phyloP scores from a whole-genome alignment of 2,329 filamentous ascomycete species.

The Ophiostoma ips region DNA sequence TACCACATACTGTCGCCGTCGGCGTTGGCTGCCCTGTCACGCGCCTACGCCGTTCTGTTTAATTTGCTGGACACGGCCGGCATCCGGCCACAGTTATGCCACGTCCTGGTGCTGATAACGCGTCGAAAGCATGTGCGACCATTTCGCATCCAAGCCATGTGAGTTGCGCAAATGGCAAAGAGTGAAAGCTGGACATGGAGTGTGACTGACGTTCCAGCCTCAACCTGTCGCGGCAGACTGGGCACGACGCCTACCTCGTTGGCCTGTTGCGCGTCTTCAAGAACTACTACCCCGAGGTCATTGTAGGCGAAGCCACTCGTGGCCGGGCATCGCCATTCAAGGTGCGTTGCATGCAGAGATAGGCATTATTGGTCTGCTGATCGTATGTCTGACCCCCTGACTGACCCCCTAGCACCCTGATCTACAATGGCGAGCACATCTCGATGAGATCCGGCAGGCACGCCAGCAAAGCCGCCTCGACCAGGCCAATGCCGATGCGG shows the following conservation, averaged over 20 bases:
- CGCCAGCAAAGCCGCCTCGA: conserved; percentile 34
- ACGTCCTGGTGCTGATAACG: conserved; percentile 66
- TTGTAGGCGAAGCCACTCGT: conserved; percentile 53
- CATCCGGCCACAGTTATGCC: conserved; percentile 53
- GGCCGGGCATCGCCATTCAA: conserved; percentile 50
- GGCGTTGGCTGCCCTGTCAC: conserved; percentile 46
- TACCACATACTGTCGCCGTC: conserved; percentile 50
- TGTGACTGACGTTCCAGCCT: conserved; percentile 28
- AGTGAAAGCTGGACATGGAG: background rate
- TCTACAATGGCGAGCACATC: conserved; percentile 54
- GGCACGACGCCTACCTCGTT: conserved; percentile 60
- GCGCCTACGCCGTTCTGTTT: conserved; percentile 64
- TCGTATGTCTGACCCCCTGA: too few species aligned
- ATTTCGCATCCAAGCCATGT: conserved; percentile 68
- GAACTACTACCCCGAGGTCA: conserved; percentile 81
- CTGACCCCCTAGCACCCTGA: conserved; percentile 47
- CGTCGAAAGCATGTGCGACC: conserved; percentile 71
- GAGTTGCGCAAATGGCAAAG: conserved; percentile 16
- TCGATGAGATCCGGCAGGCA: conserved; percentile 51
- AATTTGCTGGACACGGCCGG: conserved; percentile 70
- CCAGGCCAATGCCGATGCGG: conserved; percentile 18
- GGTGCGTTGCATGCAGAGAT: conserved; percentile 24
- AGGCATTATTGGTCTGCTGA: too few species aligned
- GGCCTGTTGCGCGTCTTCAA: conserved; percentile 73
- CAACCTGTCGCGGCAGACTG: conserved; percentile 42